Evolutionary conservation across 306 rosid genomes (phyloP), one percentile per base, ranked within the genome.

Genomic region (Gillenia trifoliata): DNA sequence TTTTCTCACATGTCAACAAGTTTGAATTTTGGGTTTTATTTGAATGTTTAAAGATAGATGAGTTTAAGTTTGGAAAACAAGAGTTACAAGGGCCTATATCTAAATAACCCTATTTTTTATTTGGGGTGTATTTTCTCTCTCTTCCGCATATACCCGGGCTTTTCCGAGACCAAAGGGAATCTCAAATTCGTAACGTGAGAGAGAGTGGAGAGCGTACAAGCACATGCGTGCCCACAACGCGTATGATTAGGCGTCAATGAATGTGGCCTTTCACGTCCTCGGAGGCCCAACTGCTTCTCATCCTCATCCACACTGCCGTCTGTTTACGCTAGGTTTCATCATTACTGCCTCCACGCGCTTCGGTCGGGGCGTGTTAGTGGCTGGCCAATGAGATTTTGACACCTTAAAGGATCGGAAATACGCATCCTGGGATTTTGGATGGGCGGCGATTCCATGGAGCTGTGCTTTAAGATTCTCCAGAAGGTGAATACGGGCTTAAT

Each of bases 131-230:
- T n/a, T 61, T 8, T 25, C 25, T 68, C 47, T 30, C 63, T 13
- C 49, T 20, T 28, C 54, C 65, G 81, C 72, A 83, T 83, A 72
- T 83, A 25, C 81, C 73, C 49, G 57, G 26, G 11, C 41, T 70
- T 49, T 75, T 34, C 23, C 41, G 3, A 43, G 33, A 47, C n/a
- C 26, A 15, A 11, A 38, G 38, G 72, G 77, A 47, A 77, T 56
- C 57, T 7, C 12, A 38, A 38, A 38, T 38, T 8, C 11, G 41
- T 38, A 11, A 31, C 33, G 33, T 31, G 33, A 31, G 33, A 5
- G 5, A 31, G 20, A 1, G 23, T 2, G 11, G 33, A 7, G 54
- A 17, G 68, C 28, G 31, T 45, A 45, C 22, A 10, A n/a, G 31
- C 76, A 71, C 83, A 54, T 73, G 73, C 70, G 40, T 4, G 11